A percentile compares a stretch with the other conserved stretches of the same genome.
Conservation (phyloP, 176 grass and related monocot genomes). For the Oryza glumipatula region DNA sequence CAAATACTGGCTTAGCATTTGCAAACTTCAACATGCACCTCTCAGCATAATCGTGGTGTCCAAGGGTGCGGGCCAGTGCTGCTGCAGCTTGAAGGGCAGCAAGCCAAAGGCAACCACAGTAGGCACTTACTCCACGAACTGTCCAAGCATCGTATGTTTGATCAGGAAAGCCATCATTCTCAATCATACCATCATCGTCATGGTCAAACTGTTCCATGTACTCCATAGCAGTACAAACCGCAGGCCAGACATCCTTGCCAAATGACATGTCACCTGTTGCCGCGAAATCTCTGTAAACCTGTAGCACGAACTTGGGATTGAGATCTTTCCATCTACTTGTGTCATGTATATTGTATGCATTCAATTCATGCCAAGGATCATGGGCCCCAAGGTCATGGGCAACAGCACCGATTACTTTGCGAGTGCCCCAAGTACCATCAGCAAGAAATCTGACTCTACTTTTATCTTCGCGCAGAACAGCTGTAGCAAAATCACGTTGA, state of each 20-base stretch:
- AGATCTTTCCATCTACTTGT: constrained; percentile 99
- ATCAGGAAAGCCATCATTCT: constrained; percentile 98
- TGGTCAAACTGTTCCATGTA: constrained; percentile 95
- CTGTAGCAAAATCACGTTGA: constrained; percentile 89
- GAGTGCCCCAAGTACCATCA: constrained; percentile 79
- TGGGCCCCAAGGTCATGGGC: constrained; percentile 96
- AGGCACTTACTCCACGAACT: constrained; percentile 85
- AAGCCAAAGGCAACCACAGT: constrained; percentile 95
- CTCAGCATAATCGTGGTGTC: constrained; percentile 70
- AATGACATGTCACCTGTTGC: constrained; percentile 76
- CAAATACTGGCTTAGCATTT: constrained; percentile 81
- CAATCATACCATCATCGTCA: constrained; percentile 82
- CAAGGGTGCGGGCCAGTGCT: constrained; percentile 73
- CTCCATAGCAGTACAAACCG: constrained; percentile 86
- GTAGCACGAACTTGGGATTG: constrained; percentile 91
- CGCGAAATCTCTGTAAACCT: constrained; percentile 94
- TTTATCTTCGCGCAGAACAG: constrained; percentile 86
- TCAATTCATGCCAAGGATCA: constrained; percentile 96
- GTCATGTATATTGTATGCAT: constrained; percentile 98
- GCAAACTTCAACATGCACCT: constrained; percentile 83
- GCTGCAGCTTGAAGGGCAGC: constrained; percentile 89
- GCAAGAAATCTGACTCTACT: constrained; percentile 90
- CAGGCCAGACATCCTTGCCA: constrained; percentile 94
- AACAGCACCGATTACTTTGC: constrained; percentile 94
- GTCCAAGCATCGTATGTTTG: constrained; percentile 98